Conservation (phyloP, 257 asterid genomes). For the Verbascum thapsus region DNA sequence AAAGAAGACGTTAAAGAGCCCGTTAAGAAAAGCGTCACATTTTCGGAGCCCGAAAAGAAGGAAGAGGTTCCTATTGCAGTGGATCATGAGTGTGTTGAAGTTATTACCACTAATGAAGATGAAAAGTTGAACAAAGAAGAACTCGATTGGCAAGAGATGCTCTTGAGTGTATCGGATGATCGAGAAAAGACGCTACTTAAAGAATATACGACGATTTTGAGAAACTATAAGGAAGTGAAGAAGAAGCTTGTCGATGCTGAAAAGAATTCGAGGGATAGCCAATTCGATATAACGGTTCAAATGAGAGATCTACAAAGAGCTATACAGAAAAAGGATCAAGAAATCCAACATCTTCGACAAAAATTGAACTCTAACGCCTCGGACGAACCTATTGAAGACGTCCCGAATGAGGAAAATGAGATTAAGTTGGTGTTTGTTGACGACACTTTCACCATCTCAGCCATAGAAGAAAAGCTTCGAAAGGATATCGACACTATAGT, state of each 20-base stretch:
- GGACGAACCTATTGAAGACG: background rate
- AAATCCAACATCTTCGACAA: constrained; percentile 53
- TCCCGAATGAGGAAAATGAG: constrained; percentile 37
- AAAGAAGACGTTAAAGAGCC: constrained; percentile 23
- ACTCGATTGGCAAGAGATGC: constrained; percentile 72
- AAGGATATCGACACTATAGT: constrained; percentile 69
- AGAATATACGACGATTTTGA: constrained; percentile 71
- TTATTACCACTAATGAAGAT: constrained; percentile 18
- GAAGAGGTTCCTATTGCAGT: constrained; percentile 25
- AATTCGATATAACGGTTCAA: constrained; percentile 65
- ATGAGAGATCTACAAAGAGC: constrained; percentile 65
- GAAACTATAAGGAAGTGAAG: constrained; percentile 83
- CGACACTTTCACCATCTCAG: constrained; percentile 41
- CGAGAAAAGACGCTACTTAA: constrained; percentile 65
- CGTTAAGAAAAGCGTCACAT: constrained; percentile 35
- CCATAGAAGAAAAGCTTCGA: constrained; percentile 71
- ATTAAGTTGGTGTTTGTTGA: constrained; percentile 33
- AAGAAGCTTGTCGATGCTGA: constrained; percentile 61
- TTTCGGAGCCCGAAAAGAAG: constrained; percentile 28
- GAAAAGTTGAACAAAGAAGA: constrained; percentile 41
- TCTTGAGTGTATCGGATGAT: constrained; percentile 72
- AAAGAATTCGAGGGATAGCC: constrained; percentile 62
- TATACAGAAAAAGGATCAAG: constrained; percentile 65
- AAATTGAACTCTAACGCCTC: constrained; percentile 32
- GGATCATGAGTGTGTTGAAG: constrained; percentile 14